A percentile compares a stretch with the other conserved stretches of the same genome.
phyloP scores from a whole-genome alignment of 192 early-diverging fungal species.

The Hyaloraphidium curvatum region DNA sequence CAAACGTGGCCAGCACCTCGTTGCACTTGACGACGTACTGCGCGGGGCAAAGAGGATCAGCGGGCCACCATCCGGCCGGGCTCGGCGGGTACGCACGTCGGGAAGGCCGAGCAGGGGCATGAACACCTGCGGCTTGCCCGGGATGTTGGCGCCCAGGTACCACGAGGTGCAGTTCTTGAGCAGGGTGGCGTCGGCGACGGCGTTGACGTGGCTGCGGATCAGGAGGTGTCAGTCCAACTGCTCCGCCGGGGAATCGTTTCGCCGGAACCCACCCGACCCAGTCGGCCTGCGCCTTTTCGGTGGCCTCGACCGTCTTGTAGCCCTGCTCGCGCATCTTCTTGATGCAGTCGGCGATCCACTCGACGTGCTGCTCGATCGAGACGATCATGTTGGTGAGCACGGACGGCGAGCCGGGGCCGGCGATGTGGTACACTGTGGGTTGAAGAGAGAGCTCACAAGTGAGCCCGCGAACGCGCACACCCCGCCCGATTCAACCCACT shows the following conservation, averaged over 20 bases:
- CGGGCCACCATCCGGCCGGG: too few species aligned
- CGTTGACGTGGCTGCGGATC: not conserved
- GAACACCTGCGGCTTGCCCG: not conserved
- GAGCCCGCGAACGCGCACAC: not conserved
- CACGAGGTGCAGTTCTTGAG: not conserved
- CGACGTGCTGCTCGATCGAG: constrained; percentile 1
- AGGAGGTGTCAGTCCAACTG: not conserved
- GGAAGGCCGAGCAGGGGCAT: too few species aligned
- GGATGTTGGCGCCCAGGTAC: constrained; percentile 1
- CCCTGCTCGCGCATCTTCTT: not conserved
- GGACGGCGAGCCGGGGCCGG: not conserved
- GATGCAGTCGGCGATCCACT: constrained; percentile 1
- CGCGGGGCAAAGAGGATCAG: too few species aligned
- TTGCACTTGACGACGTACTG: not conserved
- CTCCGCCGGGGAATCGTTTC: not conserved
- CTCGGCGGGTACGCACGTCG: too few species aligned
- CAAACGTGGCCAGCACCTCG: not conserved
- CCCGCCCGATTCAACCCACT: not conserved
- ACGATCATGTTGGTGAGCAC: constrained; percentile 2
- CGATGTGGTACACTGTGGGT: not conserved
- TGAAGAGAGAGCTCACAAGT: not conserved
- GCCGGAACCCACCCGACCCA: not conserved
- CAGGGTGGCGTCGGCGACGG: not conserved
- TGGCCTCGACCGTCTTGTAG: not conserved
- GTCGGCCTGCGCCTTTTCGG: not conserved